Percentiles rank a stretch among this genome's conserved stretches.
phyloP scores from a whole-genome alignment of 345 rosid species.

The Lagerstroemia speciosa region DNA sequence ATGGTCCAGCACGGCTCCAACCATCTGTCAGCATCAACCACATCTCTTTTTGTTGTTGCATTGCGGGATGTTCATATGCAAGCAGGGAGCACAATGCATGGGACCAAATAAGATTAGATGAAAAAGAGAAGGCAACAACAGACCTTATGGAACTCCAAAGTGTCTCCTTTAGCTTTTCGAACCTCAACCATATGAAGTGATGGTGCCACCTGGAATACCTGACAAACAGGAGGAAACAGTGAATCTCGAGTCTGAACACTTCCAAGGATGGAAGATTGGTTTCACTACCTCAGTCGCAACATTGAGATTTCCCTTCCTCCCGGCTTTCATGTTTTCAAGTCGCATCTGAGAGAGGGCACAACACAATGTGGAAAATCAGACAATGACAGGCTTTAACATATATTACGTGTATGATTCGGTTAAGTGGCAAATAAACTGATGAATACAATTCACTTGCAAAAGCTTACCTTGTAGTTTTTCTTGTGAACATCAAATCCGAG shows the following conservation, averaged over 20 bases:
- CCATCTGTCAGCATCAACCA: not conserved
- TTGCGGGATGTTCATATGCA: not conserved
- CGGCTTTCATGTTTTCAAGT: slow-evolving; percentile 19
- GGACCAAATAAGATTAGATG: not conserved
- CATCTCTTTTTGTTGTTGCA: not conserved
- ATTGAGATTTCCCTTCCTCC: slow-evolving; percentile 19
- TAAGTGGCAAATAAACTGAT: not conserved
- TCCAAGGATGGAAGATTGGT: not conserved
- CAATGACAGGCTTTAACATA: not conserved
- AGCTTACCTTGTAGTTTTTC: slow-evolving; percentile 19
- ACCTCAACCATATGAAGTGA: slow-evolving; percentile 18
- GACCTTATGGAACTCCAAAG: slow-evolving; percentile 22
- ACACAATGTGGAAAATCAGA: not conserved
- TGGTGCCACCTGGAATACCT: slow-evolving; percentile 20
- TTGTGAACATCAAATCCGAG: slow-evolving; percentile 20
- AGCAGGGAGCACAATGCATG: not conserved
- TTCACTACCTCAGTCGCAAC: slow-evolving; percentile 17
- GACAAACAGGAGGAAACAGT: not conserved
- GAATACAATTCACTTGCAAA: not conserved
- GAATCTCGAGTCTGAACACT: not conserved
- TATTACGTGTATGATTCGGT: not conserved
- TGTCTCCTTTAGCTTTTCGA: slow-evolving; percentile 22
- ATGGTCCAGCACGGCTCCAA: too few relatives aligned
- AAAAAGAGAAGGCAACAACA: not conserved
- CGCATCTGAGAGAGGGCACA: slow-evolving; percentile 11